phyloP scores from a whole-genome alignment of 768 basidiomycete genomes.

The Podaxis sp. region DNA sequence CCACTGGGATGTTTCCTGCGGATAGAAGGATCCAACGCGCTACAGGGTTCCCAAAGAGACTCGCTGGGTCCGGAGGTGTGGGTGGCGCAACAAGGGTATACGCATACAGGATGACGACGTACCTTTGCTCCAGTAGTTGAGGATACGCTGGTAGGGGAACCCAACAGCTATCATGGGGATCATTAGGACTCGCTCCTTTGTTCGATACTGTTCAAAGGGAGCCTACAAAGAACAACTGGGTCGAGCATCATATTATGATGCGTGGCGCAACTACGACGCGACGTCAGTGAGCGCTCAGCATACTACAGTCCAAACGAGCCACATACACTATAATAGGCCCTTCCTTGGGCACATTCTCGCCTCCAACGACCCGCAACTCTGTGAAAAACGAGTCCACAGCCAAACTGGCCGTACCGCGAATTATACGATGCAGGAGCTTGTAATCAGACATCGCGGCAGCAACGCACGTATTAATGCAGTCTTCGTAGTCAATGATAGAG shows the following conservation, averaged over 20 bases:
- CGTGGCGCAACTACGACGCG: conserved; percentile 26
- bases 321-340: conserved; percentile 94
- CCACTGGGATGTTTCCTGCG: conserved; percentile 97
- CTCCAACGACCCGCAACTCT: conserved; percentile 82
- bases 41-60: conserved; percentile 78
- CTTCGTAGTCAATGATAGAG: not conserved
- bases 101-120: conserved; percentile 13
- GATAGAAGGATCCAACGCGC: conserved; percentile 73
- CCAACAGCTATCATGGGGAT: conserved; percentile 53
- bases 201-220: not conserved
- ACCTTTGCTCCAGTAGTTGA: conserved; percentile 97
- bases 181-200: not conserved
- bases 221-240: conserved; percentile 77
- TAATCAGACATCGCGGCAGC: conserved; percentile 28
- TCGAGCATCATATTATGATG: conserved; percentile 98
- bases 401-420: conserved; percentile 69
- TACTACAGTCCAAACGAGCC: not conserved
- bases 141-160: conserved; percentile 76
- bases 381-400: conserved; percentile 87
- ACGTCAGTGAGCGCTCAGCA: conserved; percentile 4
- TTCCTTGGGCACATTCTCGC: conserved; percentile 81
- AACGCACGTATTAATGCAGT: not conserved
- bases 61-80: conserved; percentile 39
- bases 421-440: conserved; percentile 60
- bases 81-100: not conserved